Conservation (phyloP, 371 early-diverging fungal species). For the Actinomortierella wolfii region DNA sequence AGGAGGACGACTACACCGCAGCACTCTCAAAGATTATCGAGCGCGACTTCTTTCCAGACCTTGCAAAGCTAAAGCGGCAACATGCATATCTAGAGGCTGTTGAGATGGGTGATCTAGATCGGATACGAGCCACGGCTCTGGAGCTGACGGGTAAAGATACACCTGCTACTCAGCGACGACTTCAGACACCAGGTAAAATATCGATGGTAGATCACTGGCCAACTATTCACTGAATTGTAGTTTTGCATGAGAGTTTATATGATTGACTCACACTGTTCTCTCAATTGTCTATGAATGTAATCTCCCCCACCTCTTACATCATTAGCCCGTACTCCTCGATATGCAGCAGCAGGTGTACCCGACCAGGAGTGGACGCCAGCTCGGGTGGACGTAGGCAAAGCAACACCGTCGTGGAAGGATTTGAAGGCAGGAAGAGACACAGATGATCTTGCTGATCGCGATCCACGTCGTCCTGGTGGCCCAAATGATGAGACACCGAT, state of each 20-base stretch:
- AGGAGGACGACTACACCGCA: constrained; percentile 81
- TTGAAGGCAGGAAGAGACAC: not conserved
- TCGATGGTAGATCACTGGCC: not conserved
- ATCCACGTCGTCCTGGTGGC: not conserved
- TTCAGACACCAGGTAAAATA: constrained; percentile 38
- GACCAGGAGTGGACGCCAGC: constrained; percentile 43
- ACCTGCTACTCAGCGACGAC: constrained; percentile 22
- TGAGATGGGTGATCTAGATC: constrained; percentile 32
- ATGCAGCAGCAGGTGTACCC: constrained; percentile 13
- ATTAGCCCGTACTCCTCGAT: constrained; percentile 27
- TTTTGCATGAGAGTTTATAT: too few relatives aligned
- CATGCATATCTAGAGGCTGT: constrained; percentile 48
- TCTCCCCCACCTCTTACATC: not conserved
- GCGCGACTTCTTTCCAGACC: constrained; percentile 85
- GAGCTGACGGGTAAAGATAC: constrained; percentile 45
- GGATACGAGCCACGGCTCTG: constrained; percentile 42
- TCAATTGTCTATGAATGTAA: too few relatives aligned
- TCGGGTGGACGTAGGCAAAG: constrained; percentile 22
- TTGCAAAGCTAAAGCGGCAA: constrained; percentile 61
- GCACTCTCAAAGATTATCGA: constrained; percentile 80
- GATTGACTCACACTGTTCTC: not conserved
- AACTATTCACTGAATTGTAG: not conserved
- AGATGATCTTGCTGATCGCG: constrained; percentile 5
- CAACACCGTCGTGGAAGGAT: constrained; percentile 28
- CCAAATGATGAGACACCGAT: constrained; percentile 23